Conservation (phyloP, 345 rosid species). For the Eucalyptus pauciflora region DNA sequence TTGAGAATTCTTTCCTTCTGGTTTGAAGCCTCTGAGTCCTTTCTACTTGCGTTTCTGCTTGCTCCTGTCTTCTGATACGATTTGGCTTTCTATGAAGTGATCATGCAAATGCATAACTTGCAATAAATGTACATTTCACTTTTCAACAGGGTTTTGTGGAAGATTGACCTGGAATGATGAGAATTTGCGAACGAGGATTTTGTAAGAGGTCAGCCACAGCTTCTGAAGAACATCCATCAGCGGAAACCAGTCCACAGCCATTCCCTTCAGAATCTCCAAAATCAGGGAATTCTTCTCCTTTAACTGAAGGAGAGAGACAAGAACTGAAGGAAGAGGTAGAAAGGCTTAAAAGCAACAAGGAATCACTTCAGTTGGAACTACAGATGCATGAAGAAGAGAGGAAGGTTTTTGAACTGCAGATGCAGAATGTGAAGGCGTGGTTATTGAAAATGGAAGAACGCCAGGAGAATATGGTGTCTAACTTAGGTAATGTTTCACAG, state of each 20-base stretch:
- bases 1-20: no score
- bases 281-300: slow-evolving; percentile 29
- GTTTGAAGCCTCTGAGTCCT: background rate
- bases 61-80: background rate
- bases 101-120: background rate
- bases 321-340: slow-evolving; percentile 50
- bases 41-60: background rate
- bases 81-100: background rate
- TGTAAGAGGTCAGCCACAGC: slow-evolving; percentile 51
- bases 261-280: slow-evolving; percentile 45
- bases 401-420: slow-evolving; percentile 41
- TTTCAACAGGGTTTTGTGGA: slow-evolving; percentile 54
- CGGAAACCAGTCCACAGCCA: slow-evolving; percentile 92
- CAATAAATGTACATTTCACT: background rate
- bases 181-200: slow-evolving; percentile 86
- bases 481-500: slow-evolving; percentile 33
- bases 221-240: slow-evolving; percentile 80
- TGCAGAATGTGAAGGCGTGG: slow-evolving; percentile 45
- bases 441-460: slow-evolving; percentile 42
- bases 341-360: slow-evolving; percentile 44
- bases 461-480: slow-evolving; percentile 34
- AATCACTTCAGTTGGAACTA: slow-evolving; percentile 35
- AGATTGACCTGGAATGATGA: slow-evolving; percentile 78
- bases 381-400: slow-evolving; percentile 45
- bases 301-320: slow-evolving; percentile 52